phyloP scores from a whole-genome alignment of 192 early-diverging fungal genomes.

The Linnemannia schmuckeri region DNA sequence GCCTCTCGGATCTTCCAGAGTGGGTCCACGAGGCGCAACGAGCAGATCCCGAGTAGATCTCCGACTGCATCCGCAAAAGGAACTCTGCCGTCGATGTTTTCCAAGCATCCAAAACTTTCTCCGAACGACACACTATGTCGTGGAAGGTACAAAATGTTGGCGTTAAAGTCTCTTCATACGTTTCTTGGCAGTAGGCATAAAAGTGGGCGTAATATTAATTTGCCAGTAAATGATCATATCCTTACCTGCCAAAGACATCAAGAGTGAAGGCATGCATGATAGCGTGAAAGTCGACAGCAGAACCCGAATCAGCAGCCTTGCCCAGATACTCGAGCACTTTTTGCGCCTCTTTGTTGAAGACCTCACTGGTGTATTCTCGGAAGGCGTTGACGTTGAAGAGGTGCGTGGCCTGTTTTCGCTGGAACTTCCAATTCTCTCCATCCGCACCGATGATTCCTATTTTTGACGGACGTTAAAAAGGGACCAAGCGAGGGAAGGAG shows the following conservation, averaged over 20 bases:
- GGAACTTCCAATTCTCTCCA: constrained; percentile 20
- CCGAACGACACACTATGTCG: constrained; percentile 36
- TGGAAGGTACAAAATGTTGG: not conserved
- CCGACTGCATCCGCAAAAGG: constrained; percentile 65
- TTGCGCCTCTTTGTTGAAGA: constrained; percentile 14
- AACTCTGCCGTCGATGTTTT: constrained; percentile 10
- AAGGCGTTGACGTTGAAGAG: constrained; percentile 29
- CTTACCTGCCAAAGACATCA: constrained; percentile 31
- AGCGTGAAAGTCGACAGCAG: constrained; percentile 52
- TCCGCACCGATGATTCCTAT: constrained; percentile 12
- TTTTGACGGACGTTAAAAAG: not conserved
- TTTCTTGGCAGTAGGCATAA: constrained; percentile 56
- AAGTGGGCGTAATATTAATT: too few relatives aligned
- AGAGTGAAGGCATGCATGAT: constrained; percentile 56
- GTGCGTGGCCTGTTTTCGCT: constrained; percentile 9
- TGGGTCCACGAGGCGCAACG: constrained; percentile 27
- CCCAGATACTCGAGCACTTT: constrained; percentile 8
- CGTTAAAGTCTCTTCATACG: not conserved
- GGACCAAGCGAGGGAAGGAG: not conserved
- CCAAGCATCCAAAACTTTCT: constrained; percentile 38
- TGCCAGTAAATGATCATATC: too few relatives aligned
- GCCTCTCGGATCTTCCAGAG: constrained; percentile 39
- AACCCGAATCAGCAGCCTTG: constrained; percentile 20
- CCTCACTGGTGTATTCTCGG: constrained; percentile 23
- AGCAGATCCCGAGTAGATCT: constrained; percentile 35